Evolutionary conservation across 2,329 filamentous ascomycete genomes (phyloP), one percentile per base, ranked within the genome.

Genomic region (Akanthomyces uredinophilus): DNA sequence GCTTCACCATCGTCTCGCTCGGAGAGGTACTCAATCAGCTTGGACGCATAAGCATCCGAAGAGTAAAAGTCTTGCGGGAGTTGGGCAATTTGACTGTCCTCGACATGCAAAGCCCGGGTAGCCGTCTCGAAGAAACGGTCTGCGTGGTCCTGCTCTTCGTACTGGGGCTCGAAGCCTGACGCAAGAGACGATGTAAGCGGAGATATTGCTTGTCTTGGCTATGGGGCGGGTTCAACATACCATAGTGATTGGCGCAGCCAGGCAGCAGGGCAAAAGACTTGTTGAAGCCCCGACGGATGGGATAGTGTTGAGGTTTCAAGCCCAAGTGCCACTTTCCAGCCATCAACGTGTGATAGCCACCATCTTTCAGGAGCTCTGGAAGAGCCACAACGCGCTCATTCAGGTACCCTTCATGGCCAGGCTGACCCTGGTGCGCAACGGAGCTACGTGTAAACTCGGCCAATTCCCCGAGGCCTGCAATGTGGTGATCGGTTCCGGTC

Each of bases 31-130:
- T 77, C 66, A 11, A 84, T 67, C 75, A 85, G 78, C 65, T 80
- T 81, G 64, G 80, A 75, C 1, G 78, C 80, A 63, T 83, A 85
- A 3, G 76, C 76, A 62, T 84, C 75, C 1, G 81, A 81, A 2
- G 80, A 83, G 69, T 84, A 85, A 75, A 78, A 84, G 3, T 74
- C 77, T 6, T 82, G 77, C 0, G 79, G 80, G 1, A 83, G 71
- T 78, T 74, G 52, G 4, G 60, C 60, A 32, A 62, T 51, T 11
- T 62, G 44, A 27, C 29, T 51, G 18, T 20, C 53, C 62, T 77
- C 74, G 58, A 67, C 71, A 62, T 78, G 74, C 39, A 78, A 66
- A 1, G 75, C 66, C 16, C 64, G 32, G 1, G 65, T 66, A n/a
- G 64, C 63, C 2, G 66, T 66, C 55, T 67, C 74, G 55, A 75